A percentile compares a stretch with the other conserved stretches of the same genome.
These are phyloP conservation scores for Pneumocystis canis DNA, from an alignment of 1,139 yeast species.

Conservation along the genomic window DNA sequence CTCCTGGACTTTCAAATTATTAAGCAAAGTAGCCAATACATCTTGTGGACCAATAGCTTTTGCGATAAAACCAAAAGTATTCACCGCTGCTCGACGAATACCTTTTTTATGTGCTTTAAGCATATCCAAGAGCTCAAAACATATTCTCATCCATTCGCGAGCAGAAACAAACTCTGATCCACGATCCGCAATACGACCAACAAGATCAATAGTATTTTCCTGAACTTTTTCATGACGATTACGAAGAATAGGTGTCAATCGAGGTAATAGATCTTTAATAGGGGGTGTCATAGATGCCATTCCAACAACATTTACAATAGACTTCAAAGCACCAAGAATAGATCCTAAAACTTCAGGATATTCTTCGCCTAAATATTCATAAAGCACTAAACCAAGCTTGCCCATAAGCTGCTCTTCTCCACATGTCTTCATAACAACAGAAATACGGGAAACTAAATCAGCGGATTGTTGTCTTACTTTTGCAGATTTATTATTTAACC, in stretches of 20 bases:
- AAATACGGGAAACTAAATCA: constrained; percentile 52
- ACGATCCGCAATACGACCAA: constrained; percentile 68
- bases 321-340: constrained; percentile 52
- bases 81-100: constrained; percentile 73
- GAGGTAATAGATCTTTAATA: constrained; percentile 65
- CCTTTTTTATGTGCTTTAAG: constrained; percentile 69
- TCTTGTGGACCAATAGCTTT: constrained; percentile 94
- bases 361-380: constrained; percentile 88
- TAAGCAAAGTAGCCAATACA: constrained; percentile 68
- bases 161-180: constrained; percentile 84
- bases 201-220: constrained; percentile 62
- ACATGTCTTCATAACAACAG: constrained; percentile 55
- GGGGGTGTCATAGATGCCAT: constrained; percentile 64
- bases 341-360: constrained; percentile 90
- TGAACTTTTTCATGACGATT: constrained; percentile 89
- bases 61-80: constrained; percentile 83
- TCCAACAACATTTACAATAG: constrained; percentile 39
- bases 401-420: constrained; percentile 48
- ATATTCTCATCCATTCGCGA: constrained; percentile 94
- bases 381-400: constrained; percentile 60
- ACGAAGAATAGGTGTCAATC: constrained; percentile 79
- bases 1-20: constrained; percentile 80
- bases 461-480: constrained; percentile 77
- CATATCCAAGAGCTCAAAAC: constrained; percentile 81
- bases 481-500: constrained; percentile 59